phyloP scores from a whole-genome alignment of 2,329 filamentous ascomycete species.

The Alternaria angustiovoidea region DNA sequence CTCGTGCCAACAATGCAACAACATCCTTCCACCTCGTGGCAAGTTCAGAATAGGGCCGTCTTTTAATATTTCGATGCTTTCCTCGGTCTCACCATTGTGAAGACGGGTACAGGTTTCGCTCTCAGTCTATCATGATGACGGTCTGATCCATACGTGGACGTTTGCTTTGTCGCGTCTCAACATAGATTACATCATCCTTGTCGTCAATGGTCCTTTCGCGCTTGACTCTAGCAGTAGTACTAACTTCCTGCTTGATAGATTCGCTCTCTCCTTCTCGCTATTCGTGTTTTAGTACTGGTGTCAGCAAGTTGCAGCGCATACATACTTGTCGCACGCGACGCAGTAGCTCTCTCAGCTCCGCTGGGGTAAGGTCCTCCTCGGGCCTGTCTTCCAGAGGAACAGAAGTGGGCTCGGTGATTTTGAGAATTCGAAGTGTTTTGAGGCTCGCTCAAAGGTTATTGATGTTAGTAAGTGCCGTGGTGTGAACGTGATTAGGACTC shows the following conservation, averaged over 20 bases:
- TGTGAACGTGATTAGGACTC: neutral
- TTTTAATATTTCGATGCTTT: too few species aligned
- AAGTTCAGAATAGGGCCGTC: too few species aligned
- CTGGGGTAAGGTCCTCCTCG: slow-evolving; percentile 3
- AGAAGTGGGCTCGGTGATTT: too few species aligned
- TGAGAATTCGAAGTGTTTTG: too few species aligned
- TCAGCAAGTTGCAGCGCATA: neutral
- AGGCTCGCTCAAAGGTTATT: neutral
- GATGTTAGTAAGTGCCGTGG: neutral
- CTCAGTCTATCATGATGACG: too few species aligned
- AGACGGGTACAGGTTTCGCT: too few species aligned
- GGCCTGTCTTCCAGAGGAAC: neutral
- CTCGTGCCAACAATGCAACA: too few species aligned
- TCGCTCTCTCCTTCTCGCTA: neutral
- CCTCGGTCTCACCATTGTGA: too few species aligned
- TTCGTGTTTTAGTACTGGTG: neutral
- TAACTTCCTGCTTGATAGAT: slow-evolving; percentile 4
- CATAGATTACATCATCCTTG: neutral
- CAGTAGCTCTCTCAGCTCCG: slow-evolving; percentile 10
- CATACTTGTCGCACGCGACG: slow-evolving; percentile 10
- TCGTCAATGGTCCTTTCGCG: slow-evolving; percentile 2
- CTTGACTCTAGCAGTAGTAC: neutral
- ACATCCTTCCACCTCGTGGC: too few species aligned
- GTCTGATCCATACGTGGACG: too few species aligned
- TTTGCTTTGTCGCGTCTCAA: too few species aligned